Base-by-base conservation (phyloP, 805 yeast species). In the Kluyveromyces siamensis region DNA sequence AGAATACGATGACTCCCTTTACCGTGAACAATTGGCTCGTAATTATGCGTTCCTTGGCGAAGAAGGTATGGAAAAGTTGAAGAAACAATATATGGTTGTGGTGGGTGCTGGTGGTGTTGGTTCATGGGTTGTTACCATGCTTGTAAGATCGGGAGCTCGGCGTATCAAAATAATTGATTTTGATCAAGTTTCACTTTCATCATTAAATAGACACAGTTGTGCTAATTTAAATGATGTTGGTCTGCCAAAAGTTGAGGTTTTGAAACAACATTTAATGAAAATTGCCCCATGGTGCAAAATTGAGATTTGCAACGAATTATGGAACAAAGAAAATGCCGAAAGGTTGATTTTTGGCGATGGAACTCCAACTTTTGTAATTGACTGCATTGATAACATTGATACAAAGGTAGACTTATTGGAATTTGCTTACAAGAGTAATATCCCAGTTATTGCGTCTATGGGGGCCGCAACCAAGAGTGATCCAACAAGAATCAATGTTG, bases 51-150 rank as follows among this genome's bases (percentile, higher is more conserved):
- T 93, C 62, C 72, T 93, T 27, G 88, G 96, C 11, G 87, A 85
- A 46, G 85, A 83, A 18, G 98, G 96, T 1, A 81, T 89, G 79
- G 65, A 68, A 17, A 79, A 79, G 50, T 77, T 93, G 16, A 79
- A 96, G 48, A 67, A 73, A 11, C 83, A 87, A 59, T 75, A 78
- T 48, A 77, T 90, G 2, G 85, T 88, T 1, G 85, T 91, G 14
- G 84, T 81, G 11, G 99, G 99, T 30, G 93, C 91, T 16, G 99
- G 99, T 50, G 99, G 99, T 50, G 99, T 93, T 39, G 99, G 99
- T 2, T 90, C 97, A 0, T 90, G 96, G 91, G 96, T 84, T 21
- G 83, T 85, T 11, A 84, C 95, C 10, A 87, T 95, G 85, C 74
- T 93, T 49, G 84, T 86, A 1, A 80, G 99, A 59, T 86, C 96